Evolutionary conservation across 768 basidiomycete species (phyloP).

Genomic region (Leucosporidium yakuticum): DNA sequence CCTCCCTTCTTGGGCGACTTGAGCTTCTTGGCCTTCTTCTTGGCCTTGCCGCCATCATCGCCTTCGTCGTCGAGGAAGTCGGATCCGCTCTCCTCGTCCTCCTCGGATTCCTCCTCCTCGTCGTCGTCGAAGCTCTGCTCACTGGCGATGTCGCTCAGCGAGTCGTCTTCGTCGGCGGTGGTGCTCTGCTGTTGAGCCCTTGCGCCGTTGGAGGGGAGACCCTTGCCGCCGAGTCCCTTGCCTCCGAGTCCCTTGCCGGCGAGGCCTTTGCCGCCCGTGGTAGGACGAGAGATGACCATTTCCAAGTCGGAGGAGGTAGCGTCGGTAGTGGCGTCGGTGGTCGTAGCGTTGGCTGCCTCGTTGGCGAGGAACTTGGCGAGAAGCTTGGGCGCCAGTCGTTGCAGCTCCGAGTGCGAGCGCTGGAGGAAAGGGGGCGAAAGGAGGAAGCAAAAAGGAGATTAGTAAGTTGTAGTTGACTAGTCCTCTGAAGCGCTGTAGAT

Average conservation of each 20-base stretch:
- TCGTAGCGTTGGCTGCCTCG: neutral
- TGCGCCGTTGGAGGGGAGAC: neutral
- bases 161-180: neutral
- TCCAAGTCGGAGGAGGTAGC: neutral
- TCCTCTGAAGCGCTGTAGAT: too few species aligned
- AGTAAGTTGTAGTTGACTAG: too few species aligned
- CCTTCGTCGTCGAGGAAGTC: slow-evolving; percentile 1
- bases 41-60: neutral
- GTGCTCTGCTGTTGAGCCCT: neutral
- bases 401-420: slow-evolving; percentile 13
- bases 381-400: slow-evolving; percentile 3
- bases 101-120: slow-evolving; percentile 1
- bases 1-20: slow-evolving; percentile 10
- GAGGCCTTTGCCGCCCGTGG: neutral
- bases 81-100: neutral
- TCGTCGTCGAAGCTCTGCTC: slow-evolving; percentile 8
- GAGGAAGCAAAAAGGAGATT: too few species aligned
- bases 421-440: neutral
- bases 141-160: neutral
- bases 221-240: neutral
- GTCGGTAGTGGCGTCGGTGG: neutral
- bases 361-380: slow-evolving; percentile 6
- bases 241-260: neutral
- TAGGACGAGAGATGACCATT: too few species aligned
- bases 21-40: slow-evolving; percentile 2